A percentile compares a stretch with the other conserved stretches of the same genome.
These are phyloP conservation scores for Fusarium sp. DNA, from an alignment of 2,329 filamentous ascomycete species.

Conservation along the genomic window DNA sequence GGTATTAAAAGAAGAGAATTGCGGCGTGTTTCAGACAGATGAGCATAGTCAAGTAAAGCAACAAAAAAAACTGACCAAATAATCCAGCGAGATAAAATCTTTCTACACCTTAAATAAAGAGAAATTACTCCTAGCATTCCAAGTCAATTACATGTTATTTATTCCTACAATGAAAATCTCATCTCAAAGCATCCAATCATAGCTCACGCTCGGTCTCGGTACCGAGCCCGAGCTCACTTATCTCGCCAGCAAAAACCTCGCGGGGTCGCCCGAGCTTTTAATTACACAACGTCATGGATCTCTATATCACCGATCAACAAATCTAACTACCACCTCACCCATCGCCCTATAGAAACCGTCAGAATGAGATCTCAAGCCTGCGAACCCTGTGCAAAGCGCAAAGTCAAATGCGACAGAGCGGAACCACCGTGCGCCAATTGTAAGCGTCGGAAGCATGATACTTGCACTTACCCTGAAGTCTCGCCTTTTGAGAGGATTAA, in stretches of 20 bases:
- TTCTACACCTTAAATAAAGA: background rate
- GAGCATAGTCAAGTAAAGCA: too few species aligned
- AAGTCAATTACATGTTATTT: slow-evolving; percentile 9
- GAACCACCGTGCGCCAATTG: slow-evolving; percentile 28
- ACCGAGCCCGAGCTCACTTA: slow-evolving; percentile 17
- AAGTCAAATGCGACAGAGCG: slow-evolving; percentile 27
- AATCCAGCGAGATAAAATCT: too few species aligned
- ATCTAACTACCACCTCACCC: rapidly evolving
- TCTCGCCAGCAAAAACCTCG: background rate
- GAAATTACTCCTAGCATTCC: background rate
- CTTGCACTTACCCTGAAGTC: slow-evolving; percentile 19
- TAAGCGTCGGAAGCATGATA: slow-evolving; percentile 28
- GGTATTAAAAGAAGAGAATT: background rate
- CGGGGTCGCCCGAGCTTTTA: slow-evolving; percentile 19
- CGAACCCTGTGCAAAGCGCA: slow-evolving; percentile 32
- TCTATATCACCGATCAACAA: background rate
- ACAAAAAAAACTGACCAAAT: too few species aligned
- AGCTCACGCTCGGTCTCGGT: slow-evolving; percentile 5
- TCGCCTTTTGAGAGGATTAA: slow-evolving; percentile 22
- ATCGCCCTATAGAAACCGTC: background rate
- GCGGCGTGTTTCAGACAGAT: rapidly evolving
- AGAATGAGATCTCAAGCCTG: slow-evolving; percentile 25
- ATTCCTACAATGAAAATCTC: background rate
- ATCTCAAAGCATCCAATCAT: background rate
- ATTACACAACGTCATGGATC: slow-evolving; percentile 27